Conservation (phyloP, 139 green algal genomes). For the Picochlorum costavermella region DNA sequence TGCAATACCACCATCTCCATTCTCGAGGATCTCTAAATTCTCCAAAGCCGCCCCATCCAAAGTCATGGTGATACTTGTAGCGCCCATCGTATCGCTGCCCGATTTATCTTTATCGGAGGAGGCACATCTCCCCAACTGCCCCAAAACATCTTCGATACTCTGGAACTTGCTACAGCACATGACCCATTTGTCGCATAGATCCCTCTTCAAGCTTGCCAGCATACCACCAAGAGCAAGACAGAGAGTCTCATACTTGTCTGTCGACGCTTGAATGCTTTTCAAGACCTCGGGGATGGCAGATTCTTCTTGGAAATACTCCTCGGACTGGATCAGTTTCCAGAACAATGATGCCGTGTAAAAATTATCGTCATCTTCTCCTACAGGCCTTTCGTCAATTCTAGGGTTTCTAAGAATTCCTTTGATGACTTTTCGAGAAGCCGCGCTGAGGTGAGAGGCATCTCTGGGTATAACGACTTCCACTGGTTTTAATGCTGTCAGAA, state of each 20-base stretch:
- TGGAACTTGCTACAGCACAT: conserved; percentile 42
- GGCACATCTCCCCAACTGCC: conserved; percentile 1
- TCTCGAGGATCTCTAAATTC: conserved; percentile 91
- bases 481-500: conserved; percentile 63
- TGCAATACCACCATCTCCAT: conserved; percentile 53
- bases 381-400: conserved; percentile 30
- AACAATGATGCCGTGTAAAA: conserved; percentile 3
- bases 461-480: conserved; percentile 69
- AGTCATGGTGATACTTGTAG: conserved; percentile 37
- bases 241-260: conserved; percentile 2
- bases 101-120: background rate
- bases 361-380: conserved; percentile 13
- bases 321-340: conserved; percentile 10
- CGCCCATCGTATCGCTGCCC: background rate
- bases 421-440: conserved; percentile 28
- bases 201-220: conserved; percentile 49
- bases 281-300: conserved; percentile 2
- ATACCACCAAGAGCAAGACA: conserved; percentile 30
- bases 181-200: conserved; percentile 65
- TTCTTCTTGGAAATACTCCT: background rate
- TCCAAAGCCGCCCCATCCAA: conserved; percentile 90
- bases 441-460: conserved; percentile 16
- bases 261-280: background rate
- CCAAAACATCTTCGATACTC: conserved; percentile 38
- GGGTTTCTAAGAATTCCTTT: conserved; percentile 23